Evolutionary conservation across 169 alveolate genomes (phyloP).

Genomic region (Pseudocohnilembus persalinus): DNA sequence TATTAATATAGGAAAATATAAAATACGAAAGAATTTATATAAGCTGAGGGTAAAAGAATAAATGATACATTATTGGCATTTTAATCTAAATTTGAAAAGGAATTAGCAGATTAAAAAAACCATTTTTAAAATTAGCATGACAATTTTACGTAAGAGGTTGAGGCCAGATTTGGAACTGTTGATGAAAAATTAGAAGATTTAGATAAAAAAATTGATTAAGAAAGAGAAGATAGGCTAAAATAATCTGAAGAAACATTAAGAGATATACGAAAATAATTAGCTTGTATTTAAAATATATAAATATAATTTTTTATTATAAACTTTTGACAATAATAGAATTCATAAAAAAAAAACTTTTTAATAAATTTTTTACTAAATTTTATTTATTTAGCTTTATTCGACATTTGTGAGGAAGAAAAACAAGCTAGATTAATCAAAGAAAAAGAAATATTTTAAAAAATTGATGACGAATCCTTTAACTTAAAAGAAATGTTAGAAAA

Average conservation of each 20-base stretch:
- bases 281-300: slow-evolving; percentile 13
- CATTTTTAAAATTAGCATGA: slow-evolving; percentile 60
- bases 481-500: slow-evolving; percentile 65
- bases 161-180: slow-evolving; percentile 46
- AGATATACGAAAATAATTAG: slow-evolving; percentile 69
- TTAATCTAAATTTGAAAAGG: slow-evolving; percentile 74
- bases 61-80: slow-evolving; percentile 80
- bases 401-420: slow-evolving; percentile 61
- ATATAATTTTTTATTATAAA: not conserved
- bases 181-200: slow-evolving; percentile 53
- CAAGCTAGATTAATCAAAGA: slow-evolving; percentile 76
- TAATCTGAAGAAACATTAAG: slow-evolving; percentile 68
- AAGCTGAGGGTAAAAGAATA: slow-evolving; percentile 80
- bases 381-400: slow-evolving; percentile 27
- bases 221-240: slow-evolving; percentile 73
- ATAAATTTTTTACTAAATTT: not conserved
- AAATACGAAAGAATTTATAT: slow-evolving; percentile 74
- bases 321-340: not conserved
- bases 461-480: slow-evolving; percentile 78
- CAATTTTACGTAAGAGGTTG: slow-evolving; percentile 53
- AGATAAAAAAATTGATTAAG: slow-evolving; percentile 58
- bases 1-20: slow-evolving; percentile 59
- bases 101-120: slow-evolving; percentile 52
- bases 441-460: slow-evolving; percentile 72
- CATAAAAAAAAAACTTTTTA: not conserved